phyloP scores from a whole-genome alignment of 2,329 filamentous ascomycete genomes.

The Trichoderma atrobrunneum region DNA sequence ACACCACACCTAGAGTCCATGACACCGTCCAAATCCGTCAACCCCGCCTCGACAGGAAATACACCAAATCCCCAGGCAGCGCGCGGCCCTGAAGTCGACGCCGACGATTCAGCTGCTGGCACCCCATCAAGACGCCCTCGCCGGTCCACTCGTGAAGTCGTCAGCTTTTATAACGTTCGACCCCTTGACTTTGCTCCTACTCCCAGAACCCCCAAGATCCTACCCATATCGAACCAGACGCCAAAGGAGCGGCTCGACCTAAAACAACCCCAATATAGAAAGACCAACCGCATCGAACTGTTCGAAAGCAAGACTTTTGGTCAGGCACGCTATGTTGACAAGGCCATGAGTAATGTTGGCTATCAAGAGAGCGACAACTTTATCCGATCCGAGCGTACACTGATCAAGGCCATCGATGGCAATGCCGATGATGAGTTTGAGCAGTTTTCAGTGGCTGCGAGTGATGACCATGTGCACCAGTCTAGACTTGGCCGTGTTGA shows the following conservation, averaged over 20 bases:
- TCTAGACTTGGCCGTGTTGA: constrained; percentile 75
- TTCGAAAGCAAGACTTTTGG: constrained; percentile 84
- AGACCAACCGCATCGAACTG: constrained; percentile 72
- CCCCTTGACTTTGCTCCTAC: constrained; percentile 42
- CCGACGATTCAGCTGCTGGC: constrained; percentile 31
- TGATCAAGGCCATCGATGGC: constrained; percentile 62
- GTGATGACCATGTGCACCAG: constrained; percentile 33
- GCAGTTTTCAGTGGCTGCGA: constrained; percentile 32
- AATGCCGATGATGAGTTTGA: constrained; percentile 60
- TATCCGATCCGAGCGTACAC: constrained; percentile 68
- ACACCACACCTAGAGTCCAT: constrained; percentile 39
- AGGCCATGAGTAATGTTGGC: constrained; percentile 91
- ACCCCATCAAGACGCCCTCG: constrained; percentile 38
- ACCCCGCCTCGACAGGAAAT: constrained; percentile 42
- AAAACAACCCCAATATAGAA: constrained; percentile 71
- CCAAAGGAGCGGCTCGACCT: constrained; percentile 77
- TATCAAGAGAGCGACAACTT: constrained; percentile 95
- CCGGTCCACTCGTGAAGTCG: constrained; percentile 50
- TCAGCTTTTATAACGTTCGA: constrained; percentile 53
- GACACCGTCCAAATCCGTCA: constrained; percentile 47
- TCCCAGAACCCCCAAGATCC: constrained; percentile 60
- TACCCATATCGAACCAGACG: constrained; percentile 76
- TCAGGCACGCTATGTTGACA: constrained; percentile 88
- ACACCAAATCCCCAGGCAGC: constrained; percentile 39
- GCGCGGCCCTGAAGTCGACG: constrained; percentile 31